Evolutionary conservation across 1,284 basidiomycete species (phyloP).

Genomic region (Cerrena zonata): DNA sequence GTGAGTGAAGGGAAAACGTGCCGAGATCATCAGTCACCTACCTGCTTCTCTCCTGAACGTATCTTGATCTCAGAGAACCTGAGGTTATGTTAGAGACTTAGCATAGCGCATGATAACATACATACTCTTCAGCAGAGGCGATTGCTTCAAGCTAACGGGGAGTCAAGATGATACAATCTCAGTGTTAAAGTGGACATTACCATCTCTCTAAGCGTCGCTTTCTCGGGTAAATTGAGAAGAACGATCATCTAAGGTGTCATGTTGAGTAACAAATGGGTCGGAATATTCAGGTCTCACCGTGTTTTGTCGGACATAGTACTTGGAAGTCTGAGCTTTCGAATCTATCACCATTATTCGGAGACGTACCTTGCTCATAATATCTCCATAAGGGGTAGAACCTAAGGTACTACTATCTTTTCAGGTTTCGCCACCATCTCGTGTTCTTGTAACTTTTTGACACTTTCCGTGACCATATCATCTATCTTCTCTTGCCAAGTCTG

Average conservation of each 20-base stretch:
- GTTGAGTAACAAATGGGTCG: neutral
- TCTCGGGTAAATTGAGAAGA: conserved; percentile 55
- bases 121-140: conserved; percentile 64
- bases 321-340: conserved; percentile 7
- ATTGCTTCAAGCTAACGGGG: conserved; percentile 55
- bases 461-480: conserved; percentile 66
- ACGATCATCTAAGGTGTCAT: conserved; percentile 50
- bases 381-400: conserved; percentile 65
- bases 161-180: conserved; percentile 8
- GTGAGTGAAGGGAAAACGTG: neutral
- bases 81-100: conserved; percentile 3
- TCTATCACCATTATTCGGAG: neutral
- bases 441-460: conserved; percentile 53
- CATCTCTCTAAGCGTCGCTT: conserved; percentile 54
- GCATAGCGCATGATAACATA: neutral
- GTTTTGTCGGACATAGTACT: conserved; percentile 70
- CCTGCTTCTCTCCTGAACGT: conserved; percentile 66
- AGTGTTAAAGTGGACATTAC: conserved; percentile 31
- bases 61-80: conserved; percentile 65
- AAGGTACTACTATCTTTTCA: conserved; percentile 35
- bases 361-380: conserved; percentile 78
- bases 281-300: conserved; percentile 40
- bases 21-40: conserved; percentile 19
- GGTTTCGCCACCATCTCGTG: conserved; percentile 52
- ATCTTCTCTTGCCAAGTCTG: conserved; percentile 67